Conservation (phyloP, 2,329 filamentous ascomycete species). For the Cryphonectria carpinicola region DNA sequence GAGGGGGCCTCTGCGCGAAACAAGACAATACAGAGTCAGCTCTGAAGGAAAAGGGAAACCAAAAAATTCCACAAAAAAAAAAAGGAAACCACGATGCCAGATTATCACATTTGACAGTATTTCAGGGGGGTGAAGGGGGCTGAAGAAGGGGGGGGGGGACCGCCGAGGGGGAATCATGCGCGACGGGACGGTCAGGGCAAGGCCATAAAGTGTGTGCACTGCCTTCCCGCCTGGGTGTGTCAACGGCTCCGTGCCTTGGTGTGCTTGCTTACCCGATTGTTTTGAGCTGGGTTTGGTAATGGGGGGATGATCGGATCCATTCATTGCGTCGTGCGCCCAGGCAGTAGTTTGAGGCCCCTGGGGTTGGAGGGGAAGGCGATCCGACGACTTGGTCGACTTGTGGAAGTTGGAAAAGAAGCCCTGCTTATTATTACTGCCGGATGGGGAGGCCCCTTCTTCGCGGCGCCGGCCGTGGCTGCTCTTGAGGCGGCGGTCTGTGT, state of each 20-base stretch:
- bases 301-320: slow-evolving; percentile 35
- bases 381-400: slow-evolving; percentile 49
- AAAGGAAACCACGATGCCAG: neutral
- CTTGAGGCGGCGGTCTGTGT: slow-evolving; percentile 32
- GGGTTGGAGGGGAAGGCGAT: slow-evolving; percentile 35
- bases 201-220: neutral
- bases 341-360: slow-evolving; percentile 29
- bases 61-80: neutral
- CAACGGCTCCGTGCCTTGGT: neutral
- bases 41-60: neutral
- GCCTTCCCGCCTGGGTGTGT: slow-evolving; percentile 1
- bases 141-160: too few species aligned
- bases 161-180: neutral
- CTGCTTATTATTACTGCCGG: slow-evolving; percentile 48
- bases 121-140: neutral
- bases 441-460: slow-evolving; percentile 47
- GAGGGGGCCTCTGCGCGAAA: slow-evolving; percentile 42
- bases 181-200: neutral
- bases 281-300: slow-evolving; percentile 37
- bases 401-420: slow-evolving; percentile 57
- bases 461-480: slow-evolving; percentile 38
- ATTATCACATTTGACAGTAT: neutral
- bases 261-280: slow-evolving; percentile 37
- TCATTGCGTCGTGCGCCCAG: slow-evolving; percentile 25
- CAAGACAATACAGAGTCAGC: slow-evolving; percentile 28